Base-by-base conservation (phyloP, 2,329 filamentous ascomycete species). In the Colletotrichum sp. region DNA sequence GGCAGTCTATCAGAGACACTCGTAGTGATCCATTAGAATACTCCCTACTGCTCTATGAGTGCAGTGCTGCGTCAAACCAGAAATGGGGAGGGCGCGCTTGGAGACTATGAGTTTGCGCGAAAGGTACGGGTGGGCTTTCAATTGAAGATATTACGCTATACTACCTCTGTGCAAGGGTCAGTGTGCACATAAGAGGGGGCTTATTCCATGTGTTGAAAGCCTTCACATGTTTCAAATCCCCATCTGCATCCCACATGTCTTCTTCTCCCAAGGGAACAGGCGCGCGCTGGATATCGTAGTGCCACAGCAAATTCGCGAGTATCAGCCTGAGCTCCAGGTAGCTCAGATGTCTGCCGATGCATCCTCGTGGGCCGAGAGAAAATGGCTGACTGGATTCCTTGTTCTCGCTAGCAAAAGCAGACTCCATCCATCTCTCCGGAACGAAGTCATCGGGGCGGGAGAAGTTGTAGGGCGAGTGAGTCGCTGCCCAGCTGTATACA, bases 351-450 rank as follows among this genome's bases (percentile, higher is more conserved):
- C 79, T 81, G 8, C 83, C 83, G 44, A 84, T 78, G 64, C 83
- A 84, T 48, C 81, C 79, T 3, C 83, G 78, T 2, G 82, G 81
- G 2, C 83, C 82, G 16, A 78, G 48, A 1, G 76, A 79, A 59
- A 84, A 84, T 9, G 83, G 82, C 67, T 82, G 80, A 6, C 82
- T 68, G 0, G 75, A 77, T 5, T 80, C 77, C 22, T 68, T 77
- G 13, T 76, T 70, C 68, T 84, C 82, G 10, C 72, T 72, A 4
- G 59, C 75, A 28, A 77, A 81, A 28, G 30, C 32, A 15, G 59
- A 10, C n/a, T 81, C 81, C 24, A 81, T 65, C 84, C 78, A 84
- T 8, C 81, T 75, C 75, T 79, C 82, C 0, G 86, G 86, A 13
- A 81, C 71, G 68, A 86, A 87, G 2, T 80, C 78, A 15, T 82